These are phyloP conservation scores for Penicillium flavigenum DNA, from an alignment of 495 filamentous ascomycete species.

Conservation along the genomic window DNA sequence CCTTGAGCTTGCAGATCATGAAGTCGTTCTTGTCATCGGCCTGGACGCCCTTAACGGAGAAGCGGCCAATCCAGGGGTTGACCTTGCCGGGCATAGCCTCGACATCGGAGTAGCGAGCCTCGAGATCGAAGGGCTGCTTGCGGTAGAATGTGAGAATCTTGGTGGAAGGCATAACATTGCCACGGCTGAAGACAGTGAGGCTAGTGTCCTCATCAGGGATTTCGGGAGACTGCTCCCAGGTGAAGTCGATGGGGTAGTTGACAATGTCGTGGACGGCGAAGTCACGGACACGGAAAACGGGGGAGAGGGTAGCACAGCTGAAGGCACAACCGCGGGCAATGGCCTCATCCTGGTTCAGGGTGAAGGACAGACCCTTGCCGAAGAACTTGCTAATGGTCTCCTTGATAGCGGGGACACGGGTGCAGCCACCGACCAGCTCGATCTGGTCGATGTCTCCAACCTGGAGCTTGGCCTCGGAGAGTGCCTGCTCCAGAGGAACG, in stretches of 20 bases:
- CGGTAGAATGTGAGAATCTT: slow-evolving; percentile 99
- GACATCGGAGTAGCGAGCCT: slow-evolving; percentile 88
- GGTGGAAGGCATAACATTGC: slow-evolving; percentile 96
- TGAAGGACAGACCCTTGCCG: slow-evolving; percentile 88
- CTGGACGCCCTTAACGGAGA: slow-evolving; percentile 89
- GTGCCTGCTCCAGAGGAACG: slow-evolving; percentile 79
- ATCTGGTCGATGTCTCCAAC: slow-evolving; percentile 90
- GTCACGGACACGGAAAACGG: slow-evolving; percentile 97
- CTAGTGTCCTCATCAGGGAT: slow-evolving; percentile 99
- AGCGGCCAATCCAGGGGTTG: slow-evolving; percentile 92
- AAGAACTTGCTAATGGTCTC: slow-evolving; percentile 87
- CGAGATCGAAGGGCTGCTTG: slow-evolving; percentile 94
- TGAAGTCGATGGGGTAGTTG: slow-evolving; percentile 98
- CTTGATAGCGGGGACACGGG: slow-evolving; percentile 92
- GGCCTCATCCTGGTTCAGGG: slow-evolving; percentile 97
- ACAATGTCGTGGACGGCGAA: slow-evolving; percentile 97
- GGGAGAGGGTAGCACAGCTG: slow-evolving; percentile 96
- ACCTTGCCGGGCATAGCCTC: slow-evolving; percentile 88
- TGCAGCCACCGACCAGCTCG: slow-evolving; percentile 93
- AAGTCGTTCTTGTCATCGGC: slow-evolving; percentile 85
- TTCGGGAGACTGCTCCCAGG: slow-evolving; percentile 97
- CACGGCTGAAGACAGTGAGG: slow-evolving; percentile 95
- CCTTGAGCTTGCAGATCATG: slow-evolving; percentile 99
- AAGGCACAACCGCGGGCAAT: slow-evolving; percentile 96
- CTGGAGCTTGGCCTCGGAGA: slow-evolving; percentile 85